Conservation (phyloP, 2,329 filamentous ascomycete species). For the Pseudogymnoascus sp. region DNA sequence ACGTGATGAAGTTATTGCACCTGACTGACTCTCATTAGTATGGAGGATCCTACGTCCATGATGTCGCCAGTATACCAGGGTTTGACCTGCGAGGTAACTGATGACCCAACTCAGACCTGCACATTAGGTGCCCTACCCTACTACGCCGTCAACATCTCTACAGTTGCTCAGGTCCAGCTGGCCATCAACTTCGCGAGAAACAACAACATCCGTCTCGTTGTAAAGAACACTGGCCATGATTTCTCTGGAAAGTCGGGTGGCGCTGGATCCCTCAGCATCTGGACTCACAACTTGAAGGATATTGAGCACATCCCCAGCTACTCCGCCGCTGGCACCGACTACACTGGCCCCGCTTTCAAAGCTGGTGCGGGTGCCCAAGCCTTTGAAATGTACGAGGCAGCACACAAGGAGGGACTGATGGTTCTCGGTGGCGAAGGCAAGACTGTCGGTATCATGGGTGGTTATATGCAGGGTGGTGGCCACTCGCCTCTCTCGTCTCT, state of each 20-base stretch:
- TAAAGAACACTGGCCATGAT: slow-evolving; percentile 22
- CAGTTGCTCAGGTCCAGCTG: slow-evolving; percentile 37
- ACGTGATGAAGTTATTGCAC: not conserved
- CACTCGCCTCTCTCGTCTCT: slow-evolving; percentile 45
- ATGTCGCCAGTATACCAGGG: slow-evolving; percentile 40
- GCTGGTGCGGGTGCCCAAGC: slow-evolving; percentile 44
- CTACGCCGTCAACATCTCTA: slow-evolving; percentile 29
- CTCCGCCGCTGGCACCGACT: slow-evolving; percentile 32
- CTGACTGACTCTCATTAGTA: slow-evolving; percentile 28
- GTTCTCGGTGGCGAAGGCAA: slow-evolving; percentile 47
- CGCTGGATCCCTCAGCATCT: slow-evolving; percentile 42
- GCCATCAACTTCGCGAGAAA: slow-evolving; percentile 36
- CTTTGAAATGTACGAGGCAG: slow-evolving; percentile 35
- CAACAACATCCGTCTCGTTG: slow-evolving; percentile 33
- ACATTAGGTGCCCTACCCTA: slow-evolving; percentile 22
- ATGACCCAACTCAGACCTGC: slow-evolving; percentile 27
- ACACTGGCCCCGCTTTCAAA: slow-evolving; percentile 42
- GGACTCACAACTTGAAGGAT: slow-evolving; percentile 39
- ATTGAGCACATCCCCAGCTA: slow-evolving; percentile 35
- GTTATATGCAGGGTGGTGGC: slow-evolving; percentile 53
- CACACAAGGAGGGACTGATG: slow-evolving; percentile 36
- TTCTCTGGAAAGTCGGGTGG: slow-evolving; percentile 22
- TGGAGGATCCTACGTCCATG: slow-evolving; percentile 35
- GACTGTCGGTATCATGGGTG: slow-evolving; percentile 40
- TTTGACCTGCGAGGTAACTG: slow-evolving; percentile 31